Evolutionary conservation across 2,329 filamentous ascomycete species (phyloP).

Genomic region (Aspergillus alliaceus): DNA sequence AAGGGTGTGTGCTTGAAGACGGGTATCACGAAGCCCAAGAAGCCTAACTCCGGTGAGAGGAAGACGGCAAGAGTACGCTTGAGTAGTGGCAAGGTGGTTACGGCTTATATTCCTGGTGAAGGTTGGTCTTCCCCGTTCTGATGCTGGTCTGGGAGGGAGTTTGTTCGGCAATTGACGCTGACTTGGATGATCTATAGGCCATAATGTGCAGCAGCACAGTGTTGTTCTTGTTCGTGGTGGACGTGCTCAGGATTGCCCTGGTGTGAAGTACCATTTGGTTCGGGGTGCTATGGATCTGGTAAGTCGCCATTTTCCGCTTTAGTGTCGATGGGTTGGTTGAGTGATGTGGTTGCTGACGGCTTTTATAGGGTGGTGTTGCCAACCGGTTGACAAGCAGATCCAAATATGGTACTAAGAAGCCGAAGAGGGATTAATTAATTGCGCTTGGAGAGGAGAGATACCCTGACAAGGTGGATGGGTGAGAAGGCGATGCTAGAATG

Average conservation of each 20-base stretch:
- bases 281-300: constrained; percentile 91
- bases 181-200: constrained; percentile 52
- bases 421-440: constrained; percentile 67
- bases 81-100: constrained; percentile 82
- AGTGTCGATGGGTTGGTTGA: background rate
- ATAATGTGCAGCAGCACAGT: constrained; percentile 98
- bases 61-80: constrained; percentile 92
- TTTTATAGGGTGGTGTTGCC: constrained; percentile 77
- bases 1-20: constrained; percentile 97
- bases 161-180: too few species aligned
- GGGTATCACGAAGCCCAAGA: constrained; percentile 92
- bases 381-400: constrained; percentile 81
- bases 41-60: constrained; percentile 95
- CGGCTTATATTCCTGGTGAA: constrained; percentile 94
- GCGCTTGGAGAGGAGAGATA: background rate
- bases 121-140: constrained; percentile 47
- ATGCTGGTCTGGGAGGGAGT: background rate
- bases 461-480: background rate
- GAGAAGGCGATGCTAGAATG: background rate
- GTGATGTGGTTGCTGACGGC: constrained; percentile 24
- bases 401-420: constrained; percentile 99
- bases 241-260: constrained; percentile 92
- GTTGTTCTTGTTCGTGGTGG: constrained; percentile 95
- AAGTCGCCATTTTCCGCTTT: constrained; percentile 41
- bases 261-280: constrained; percentile 94